Conservation (phyloP, 441 rosid species). For the Jatropha podagrica region DNA sequence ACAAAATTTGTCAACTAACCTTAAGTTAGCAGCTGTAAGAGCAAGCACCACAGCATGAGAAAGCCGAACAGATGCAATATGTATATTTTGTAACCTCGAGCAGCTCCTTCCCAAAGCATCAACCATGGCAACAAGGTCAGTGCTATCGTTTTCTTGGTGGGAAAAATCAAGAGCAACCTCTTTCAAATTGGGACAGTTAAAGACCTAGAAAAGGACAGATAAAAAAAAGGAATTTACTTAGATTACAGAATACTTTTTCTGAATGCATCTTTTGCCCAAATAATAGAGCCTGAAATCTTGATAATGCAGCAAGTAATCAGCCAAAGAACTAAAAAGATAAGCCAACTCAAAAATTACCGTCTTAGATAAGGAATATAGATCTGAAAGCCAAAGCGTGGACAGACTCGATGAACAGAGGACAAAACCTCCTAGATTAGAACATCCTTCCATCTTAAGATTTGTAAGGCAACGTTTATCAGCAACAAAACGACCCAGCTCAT, state of each 20-base stretch:
- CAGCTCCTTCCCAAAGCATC: conserved; percentile 78
- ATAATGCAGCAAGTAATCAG: neutral
- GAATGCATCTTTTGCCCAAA: neutral
- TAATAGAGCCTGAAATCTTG: neutral
- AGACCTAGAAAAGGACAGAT: conserved; percentile 39
- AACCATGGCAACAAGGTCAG: conserved; percentile 65
- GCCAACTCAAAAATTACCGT: conserved; percentile 45
- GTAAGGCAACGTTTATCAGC: conserved; percentile 79
- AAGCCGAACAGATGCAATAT: conserved; percentile 77
- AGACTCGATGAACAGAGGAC: conserved; percentile 77
- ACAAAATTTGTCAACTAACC: conserved; percentile 46
- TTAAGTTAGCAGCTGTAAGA: conserved; percentile 73
- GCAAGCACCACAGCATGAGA: conserved; percentile 81
- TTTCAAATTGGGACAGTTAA: conserved; percentile 76
- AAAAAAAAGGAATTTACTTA: conserved; percentile 10
- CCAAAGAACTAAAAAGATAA: neutral
- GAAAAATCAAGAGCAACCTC: conserved; percentile 87
- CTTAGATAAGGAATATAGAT: conserved; percentile 71
- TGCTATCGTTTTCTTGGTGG: conserved; percentile 66
- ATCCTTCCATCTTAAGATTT: conserved; percentile 92
- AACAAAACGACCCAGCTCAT: conserved; percentile 90
- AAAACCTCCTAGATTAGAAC: conserved; percentile 80
- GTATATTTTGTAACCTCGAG: conserved; percentile 69
- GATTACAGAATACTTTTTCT: neutral
- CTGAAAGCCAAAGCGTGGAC: conserved; percentile 84